phyloP scores from a whole-genome alignment of 352 stramenopile species.

The Globisporangium polare region DNA sequence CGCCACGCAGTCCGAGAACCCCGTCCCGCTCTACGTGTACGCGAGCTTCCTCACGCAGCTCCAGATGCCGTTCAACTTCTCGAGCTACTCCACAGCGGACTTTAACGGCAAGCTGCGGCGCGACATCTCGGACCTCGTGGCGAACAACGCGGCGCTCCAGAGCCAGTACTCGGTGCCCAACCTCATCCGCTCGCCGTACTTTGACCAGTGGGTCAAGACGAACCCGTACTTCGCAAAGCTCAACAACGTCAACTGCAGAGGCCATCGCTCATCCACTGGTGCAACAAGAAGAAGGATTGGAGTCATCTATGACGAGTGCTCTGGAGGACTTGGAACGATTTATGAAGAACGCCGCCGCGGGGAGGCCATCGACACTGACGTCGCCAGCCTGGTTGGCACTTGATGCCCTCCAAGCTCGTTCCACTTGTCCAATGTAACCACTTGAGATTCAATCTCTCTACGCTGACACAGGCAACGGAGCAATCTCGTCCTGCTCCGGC shows the following conservation, averaged over 20 bases:
- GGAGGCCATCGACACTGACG: too few relatives aligned
- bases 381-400: too few relatives aligned
- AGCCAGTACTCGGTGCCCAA: conserved; percentile 16
- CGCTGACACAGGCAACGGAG: neutral
- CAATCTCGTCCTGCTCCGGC: neutral
- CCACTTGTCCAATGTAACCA: too few relatives aligned
- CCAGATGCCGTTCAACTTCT: conserved; percentile 9
- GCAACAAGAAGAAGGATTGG: too few relatives aligned
- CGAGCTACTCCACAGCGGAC: conserved; percentile 16
- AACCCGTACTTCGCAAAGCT: conserved; percentile 5
- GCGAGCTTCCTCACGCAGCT: conserved; percentile 6
- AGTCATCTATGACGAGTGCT: too few relatives aligned
- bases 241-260: conserved; percentile 14
- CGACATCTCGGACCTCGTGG: conserved; percentile 16
- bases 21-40: conserved; percentile 12
- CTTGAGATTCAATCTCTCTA: too few relatives aligned
- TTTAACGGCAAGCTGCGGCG: conserved; percentile 17
- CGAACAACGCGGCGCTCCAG: conserved; percentile 6
- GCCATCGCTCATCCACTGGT: too few relatives aligned
- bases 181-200: conserved; percentile 8
- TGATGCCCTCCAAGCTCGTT: too few relatives aligned
- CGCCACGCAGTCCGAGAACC: neutral
- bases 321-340: too few relatives aligned
- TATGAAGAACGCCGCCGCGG: too few relatives aligned
- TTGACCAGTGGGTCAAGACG: neutral